phyloP scores from a whole-genome alignment of 2,329 filamentous ascomycete species.

The Whalleya microplaca region DNA sequence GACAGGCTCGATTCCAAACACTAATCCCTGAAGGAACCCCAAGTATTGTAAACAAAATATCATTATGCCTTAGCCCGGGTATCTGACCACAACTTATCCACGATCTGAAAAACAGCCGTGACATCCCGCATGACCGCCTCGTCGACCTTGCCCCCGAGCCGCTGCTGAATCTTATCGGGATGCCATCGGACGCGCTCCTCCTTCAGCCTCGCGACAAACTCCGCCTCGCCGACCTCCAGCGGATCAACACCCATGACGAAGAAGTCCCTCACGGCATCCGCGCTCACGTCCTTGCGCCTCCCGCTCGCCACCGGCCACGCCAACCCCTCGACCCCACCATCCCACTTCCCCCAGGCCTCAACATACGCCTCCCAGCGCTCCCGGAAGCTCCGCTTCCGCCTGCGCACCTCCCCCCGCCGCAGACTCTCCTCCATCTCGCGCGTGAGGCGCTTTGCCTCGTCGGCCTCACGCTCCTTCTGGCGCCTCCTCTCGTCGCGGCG shows the following conservation, averaged over 20 bases:
- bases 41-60: neutral
- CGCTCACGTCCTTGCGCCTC: slow-evolving; percentile 41
- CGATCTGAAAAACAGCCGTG: slow-evolving; percentile 88
- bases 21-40: neutral
- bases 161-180: slow-evolving; percentile 95
- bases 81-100: slow-evolving; percentile 81
- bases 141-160: slow-evolving; percentile 74
- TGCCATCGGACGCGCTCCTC: slow-evolving; percentile 92
- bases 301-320: slow-evolving; percentile 77
- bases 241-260: slow-evolving; percentile 57
- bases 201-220: slow-evolving; percentile 64
- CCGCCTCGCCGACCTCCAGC: slow-evolving; percentile 48
- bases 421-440: slow-evolving; percentile 72
- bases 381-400: slow-evolving; percentile 56
- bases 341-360: slow-evolving; percentile 63
- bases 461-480: slow-evolving; percentile 43
- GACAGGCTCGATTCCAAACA: neutral
- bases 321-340: slow-evolving; percentile 45
- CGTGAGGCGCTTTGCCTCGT: slow-evolving; percentile 52
- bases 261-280: slow-evolving; percentile 51
- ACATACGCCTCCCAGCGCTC: slow-evolving; percentile 69
- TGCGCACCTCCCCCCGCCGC: slow-evolving; percentile 66
- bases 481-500: slow-evolving; percentile 58
- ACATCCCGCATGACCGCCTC: slow-evolving; percentile 74
- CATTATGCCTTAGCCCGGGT: slow-evolving; percentile 43